These are phyloP conservation scores for Fusarium denticulatum DNA, from an alignment of 2,329 filamentous ascomycete genomes.

Conservation along the genomic window DNA sequence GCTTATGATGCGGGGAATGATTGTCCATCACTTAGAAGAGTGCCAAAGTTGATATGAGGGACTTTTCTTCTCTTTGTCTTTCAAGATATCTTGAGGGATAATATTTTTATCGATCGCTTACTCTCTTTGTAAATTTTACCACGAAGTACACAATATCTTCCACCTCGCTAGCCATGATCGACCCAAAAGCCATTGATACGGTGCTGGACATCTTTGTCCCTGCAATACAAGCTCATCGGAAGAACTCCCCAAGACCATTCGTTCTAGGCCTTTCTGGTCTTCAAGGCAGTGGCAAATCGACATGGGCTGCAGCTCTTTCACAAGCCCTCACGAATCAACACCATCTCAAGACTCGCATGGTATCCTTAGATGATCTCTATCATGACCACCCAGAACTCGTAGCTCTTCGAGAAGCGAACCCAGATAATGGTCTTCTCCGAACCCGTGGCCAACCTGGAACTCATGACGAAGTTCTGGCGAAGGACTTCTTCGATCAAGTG, in stretches of 20 bases:
- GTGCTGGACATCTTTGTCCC: conserved; percentile 35
- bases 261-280: conserved; percentile 38
- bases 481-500: conserved; percentile 22
- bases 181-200: conserved; percentile 28
- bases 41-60: neutral
- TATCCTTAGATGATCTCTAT: conserved; percentile 40
- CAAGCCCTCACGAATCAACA: conserved; percentile 21
- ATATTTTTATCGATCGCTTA: neutral
- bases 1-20: conserved; percentile 16
- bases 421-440: conserved; percentile 30
- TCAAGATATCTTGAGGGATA: neutral
- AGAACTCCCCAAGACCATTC: conserved; percentile 24
- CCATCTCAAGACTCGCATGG: conserved; percentile 22
- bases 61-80: neutral
- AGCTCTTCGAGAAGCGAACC: conserved; percentile 28
- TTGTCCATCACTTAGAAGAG: neutral
- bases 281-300: conserved; percentile 43
- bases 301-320: conserved; percentile 39
- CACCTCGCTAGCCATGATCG: conserved; percentile 25
- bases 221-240: conserved; percentile 17
- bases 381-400: conserved; percentile 31
- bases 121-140: accelerated
- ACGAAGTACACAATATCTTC: neutral
- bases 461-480: conserved; percentile 28
- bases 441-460: conserved; percentile 38